Evolutionary conservation across 306 rosid species (phyloP), one percentile per base, ranked within the genome.

Genomic region (Benincasa hispida): DNA sequence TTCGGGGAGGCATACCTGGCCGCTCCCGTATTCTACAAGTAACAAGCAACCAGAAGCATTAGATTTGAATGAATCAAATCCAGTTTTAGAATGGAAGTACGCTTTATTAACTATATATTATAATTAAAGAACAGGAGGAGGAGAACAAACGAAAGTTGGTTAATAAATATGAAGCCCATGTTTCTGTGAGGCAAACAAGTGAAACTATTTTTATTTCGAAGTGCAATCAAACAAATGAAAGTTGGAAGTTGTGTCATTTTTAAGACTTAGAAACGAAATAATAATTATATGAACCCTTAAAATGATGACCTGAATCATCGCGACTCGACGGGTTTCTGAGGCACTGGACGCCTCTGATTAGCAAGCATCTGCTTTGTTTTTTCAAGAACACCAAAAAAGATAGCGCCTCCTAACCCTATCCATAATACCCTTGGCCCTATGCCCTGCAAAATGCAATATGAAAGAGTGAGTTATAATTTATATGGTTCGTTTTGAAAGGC

Each of bases 381-480:
- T 86, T 89, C 96, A 65, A 89, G 93, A 61, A 86, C 88, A 35
- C 93, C 88, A 80, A 91, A 89, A 81, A 91, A 91, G 55, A 89
- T 87, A 35, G 97, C 88, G 81, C 97, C 97, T 22, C 97, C 97
- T 51, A 91, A 50, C 66, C 97, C 97, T 82, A 91, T 89, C 97
- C 93, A 91, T 73, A 91, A 24, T 19, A 91, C 92, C 81, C 97
- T 80, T 34, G 97, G 92, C 69, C 90, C 92, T 27, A 88, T 76
- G 32, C 92, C 92, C 97, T 89, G 85, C 78, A 81, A 15, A 9
- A 74, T 70, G 6, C 8, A 70, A 69, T 21, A 42, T n/a, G n/a
- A n/a, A n/a, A n/a, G n/a, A n/a, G n/a, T n/a, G n/a, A n/a, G 3
- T 68, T 55, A 39, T 39, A 35, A 66, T 47, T 18, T 25, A 66